Evolutionary conservation across 805 yeast genomes (phyloP), one percentile per base, ranked within the genome.

Genomic region (Candida ponderosae): DNA sequence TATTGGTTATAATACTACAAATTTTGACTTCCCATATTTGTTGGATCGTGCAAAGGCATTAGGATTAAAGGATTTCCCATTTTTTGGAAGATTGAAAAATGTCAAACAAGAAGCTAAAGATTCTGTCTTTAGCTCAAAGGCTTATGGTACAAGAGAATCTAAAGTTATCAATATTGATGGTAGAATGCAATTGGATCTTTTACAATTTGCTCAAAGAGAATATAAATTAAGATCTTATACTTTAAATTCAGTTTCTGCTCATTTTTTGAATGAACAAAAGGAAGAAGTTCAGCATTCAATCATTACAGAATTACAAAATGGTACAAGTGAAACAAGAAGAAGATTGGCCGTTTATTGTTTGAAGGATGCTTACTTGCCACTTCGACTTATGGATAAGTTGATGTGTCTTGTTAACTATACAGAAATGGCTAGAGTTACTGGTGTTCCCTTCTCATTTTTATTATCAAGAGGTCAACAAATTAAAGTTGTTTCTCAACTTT

Each of bases 381-480:
- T 93, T 49, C 66, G 98, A 45, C 68, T 93, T 28, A 61, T 89
- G 50, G 97, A 90, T 45, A 94, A 90, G 52, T 70, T 93, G 37
- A 94, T 93, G 98, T 88, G 97, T 50, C 67, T 93, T 42, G 95
- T 94, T 42, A 93, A 93, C 54, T 93, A 93, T 61, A 90, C 97
- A 1, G 99, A 93, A 62, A 93, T 93, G 99, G 97, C 98, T 2
- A 81, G 99, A 66, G 99, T 93, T 20, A 93, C 98, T 0, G 99
- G 99, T 46, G 97, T 93, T 10, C 98, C 99, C 0, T 87, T 93
- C 52, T 82, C 96, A 1, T 90, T 79, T 54, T 69, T 93, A 43
- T 64, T 93, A 32, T 59, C 94, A 14, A 74, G 99, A 55, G 99
- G 99, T 29, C 99, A 93, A 65, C 98, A 94, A 61, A 90, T 93